Conservation (phyloP, 192 early-diverging fungal genomes). For the Backusella mclennaniae region DNA sequence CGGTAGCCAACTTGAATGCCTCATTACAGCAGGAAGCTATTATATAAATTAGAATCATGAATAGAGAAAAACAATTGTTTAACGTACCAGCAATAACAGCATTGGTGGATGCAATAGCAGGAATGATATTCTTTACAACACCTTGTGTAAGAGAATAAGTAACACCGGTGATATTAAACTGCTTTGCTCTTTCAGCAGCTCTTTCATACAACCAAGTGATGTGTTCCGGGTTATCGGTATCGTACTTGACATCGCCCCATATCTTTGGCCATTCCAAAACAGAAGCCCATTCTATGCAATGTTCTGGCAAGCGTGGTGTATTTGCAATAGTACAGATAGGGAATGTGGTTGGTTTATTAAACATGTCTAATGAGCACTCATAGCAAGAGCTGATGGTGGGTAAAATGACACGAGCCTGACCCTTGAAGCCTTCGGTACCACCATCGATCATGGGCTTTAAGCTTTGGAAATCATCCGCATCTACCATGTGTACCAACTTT, state of each 20-base stretch:
- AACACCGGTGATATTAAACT: slow-evolving; percentile 86
- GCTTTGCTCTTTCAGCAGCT: slow-evolving; percentile 65
- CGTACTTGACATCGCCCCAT: slow-evolving; percentile 60
- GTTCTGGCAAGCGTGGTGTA: slow-evolving; percentile 95
- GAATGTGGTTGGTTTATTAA: slow-evolving; percentile 83
- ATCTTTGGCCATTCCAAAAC: slow-evolving; percentile 88
- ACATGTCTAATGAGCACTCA: slow-evolving; percentile 94
- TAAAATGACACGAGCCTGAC: slow-evolving; percentile 90
- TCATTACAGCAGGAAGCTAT: slow-evolving; percentile 91
- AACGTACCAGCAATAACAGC: slow-evolving; percentile 65
- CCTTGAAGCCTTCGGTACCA: slow-evolving; percentile 95
- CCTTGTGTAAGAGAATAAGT: slow-evolving; percentile 91
- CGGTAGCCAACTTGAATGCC: slow-evolving; percentile 89
- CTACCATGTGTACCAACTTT: slow-evolving; percentile 73
- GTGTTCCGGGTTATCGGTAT: slow-evolving; percentile 76
- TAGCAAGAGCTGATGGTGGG: slow-evolving; percentile 88
- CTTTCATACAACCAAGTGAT: slow-evolving; percentile 73
- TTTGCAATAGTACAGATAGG: slow-evolving; percentile 99
- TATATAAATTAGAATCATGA: no score
- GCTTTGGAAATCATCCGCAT: slow-evolving; percentile 67
- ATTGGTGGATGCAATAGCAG: slow-evolving; percentile 91
- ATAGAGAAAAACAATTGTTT: no score
- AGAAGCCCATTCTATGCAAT: slow-evolving; percentile 98
- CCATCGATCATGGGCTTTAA: slow-evolving; percentile 93
- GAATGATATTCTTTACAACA: slow-evolving; percentile 98